A percentile compares a stretch with the other conserved stretches of the same genome.
Evolutionary conservation across 805 yeast species (phyloP).

Genomic region (Cyberlindnera euphorbiae): DNA sequence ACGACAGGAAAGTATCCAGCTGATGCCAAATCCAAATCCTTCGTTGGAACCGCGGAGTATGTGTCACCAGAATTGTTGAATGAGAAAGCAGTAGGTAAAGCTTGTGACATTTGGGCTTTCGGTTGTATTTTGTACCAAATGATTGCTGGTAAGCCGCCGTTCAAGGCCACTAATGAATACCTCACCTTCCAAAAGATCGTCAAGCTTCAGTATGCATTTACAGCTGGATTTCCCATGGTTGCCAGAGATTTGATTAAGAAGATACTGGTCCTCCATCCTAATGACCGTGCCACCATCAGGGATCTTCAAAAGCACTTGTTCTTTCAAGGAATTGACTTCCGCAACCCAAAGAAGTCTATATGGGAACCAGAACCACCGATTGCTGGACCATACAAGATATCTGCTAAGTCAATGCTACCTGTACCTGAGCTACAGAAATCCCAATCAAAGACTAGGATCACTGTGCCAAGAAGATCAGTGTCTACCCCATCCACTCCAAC

Average conservation of each 20-base stretch:
- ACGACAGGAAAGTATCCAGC: slow-evolving; percentile 53
- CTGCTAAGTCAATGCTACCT: slow-evolving; percentile 76
- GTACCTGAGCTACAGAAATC: slow-evolving; percentile 43
- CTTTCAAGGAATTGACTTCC: slow-evolving; percentile 52
- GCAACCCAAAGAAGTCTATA: slow-evolving; percentile 40
- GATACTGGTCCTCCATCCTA: slow-evolving; percentile 60
- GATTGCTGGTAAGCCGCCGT: slow-evolving; percentile 91
- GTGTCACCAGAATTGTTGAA: slow-evolving; percentile 78
- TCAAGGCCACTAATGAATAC: slow-evolving; percentile 79
- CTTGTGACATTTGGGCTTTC: slow-evolving; percentile 98
- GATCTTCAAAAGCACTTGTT: slow-evolving; percentile 62
- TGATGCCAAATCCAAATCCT: slow-evolving; percentile 69
- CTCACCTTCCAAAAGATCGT: slow-evolving; percentile 77
- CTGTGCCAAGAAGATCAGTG: slow-evolving; percentile 21
- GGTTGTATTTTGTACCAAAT: slow-evolving; percentile 94
- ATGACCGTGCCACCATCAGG: slow-evolving; percentile 51
- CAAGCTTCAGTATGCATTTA: slow-evolving; percentile 74
- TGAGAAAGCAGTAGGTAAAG: slow-evolving; percentile 76
- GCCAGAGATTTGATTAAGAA: slow-evolving; percentile 69
- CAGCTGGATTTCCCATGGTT: slow-evolving; percentile 78
- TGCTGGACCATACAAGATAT: slow-evolving; percentile 65
- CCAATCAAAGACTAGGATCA: slow-evolving; percentile 18
- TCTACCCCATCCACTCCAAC: slow-evolving; percentile 24
- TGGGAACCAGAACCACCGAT: slow-evolving; percentile 63
- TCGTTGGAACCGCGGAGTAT: slow-evolving; percentile 84